Evolutionary conservation across 768 basidiomycete genomes (phyloP).

Genomic region (Dentipellis sp.): DNA sequence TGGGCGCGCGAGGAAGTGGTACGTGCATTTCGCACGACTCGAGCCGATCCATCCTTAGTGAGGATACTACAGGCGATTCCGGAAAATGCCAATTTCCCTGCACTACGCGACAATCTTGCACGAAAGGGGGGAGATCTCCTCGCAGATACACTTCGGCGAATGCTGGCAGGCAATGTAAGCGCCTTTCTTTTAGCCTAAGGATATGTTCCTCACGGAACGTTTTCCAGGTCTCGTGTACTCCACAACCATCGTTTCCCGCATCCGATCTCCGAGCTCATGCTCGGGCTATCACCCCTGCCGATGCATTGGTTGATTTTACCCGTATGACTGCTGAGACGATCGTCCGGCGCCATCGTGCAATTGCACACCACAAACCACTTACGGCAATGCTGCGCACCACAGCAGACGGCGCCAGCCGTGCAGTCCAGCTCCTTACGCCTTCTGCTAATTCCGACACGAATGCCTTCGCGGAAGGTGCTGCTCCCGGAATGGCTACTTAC

Average conservation of each 20-base stretch:
- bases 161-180: background rate
- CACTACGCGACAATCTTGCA: background rate
- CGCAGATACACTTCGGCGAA: background rate
- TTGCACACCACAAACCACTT: slow-evolving; percentile 49
- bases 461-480: background rate
- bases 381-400: slow-evolving; percentile 15
- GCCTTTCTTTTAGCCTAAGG: background rate
- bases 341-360: slow-evolving; percentile 46
- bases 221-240: slow-evolving; percentile 28
- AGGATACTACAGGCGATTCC: background rate
- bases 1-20: slow-evolving; percentile 52
- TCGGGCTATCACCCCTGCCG: slow-evolving; percentile 23
- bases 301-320: slow-evolving; percentile 47
- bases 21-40: slow-evolving; percentile 3
- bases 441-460: background rate
- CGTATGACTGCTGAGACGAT: slow-evolving; percentile 49
- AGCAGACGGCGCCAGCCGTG: background rate
- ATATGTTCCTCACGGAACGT: background rate
- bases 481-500: background rate
- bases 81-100: background rate
- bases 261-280: slow-evolving; percentile 8
- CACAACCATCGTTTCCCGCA: slow-evolving; percentile 28
- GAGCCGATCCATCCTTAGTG: too few relatives aligned
- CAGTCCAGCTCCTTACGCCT: background rate
- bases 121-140: background rate